phyloP scores from a whole-genome alignment of 1,284 basidiomycete genomes.

The Cutaneotrichosporon cutaneum region DNA sequence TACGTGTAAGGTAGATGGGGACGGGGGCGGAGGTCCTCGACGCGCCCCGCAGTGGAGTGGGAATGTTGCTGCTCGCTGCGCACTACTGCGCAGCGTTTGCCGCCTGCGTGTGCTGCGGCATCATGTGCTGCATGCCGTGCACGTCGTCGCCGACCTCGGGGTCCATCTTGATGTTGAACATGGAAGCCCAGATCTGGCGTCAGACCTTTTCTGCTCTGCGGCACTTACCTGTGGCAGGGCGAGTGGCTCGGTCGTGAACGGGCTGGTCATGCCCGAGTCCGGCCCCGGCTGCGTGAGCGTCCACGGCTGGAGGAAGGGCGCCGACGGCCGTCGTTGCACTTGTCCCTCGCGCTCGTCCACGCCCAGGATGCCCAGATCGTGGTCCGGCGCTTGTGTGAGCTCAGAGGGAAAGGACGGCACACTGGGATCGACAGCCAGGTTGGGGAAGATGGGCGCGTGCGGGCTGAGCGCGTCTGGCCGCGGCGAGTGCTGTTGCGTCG shows the following conservation, averaged over 20 bases:
- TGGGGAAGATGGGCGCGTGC: constrained; percentile 14
- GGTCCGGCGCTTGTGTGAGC: constrained; percentile 19
- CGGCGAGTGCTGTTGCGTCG: constrained; percentile 23
- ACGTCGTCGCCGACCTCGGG: constrained; percentile 8
- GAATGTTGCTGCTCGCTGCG: too few species aligned
- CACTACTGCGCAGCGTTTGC: constrained; percentile 3
- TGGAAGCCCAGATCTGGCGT: constrained; percentile 45
- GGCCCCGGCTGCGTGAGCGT: constrained; percentile 10
- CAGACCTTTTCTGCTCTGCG: neutral
- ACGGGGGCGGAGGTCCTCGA: too few species aligned
- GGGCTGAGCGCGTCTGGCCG: neutral
- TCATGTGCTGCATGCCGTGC: neutral
- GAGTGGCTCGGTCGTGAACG: constrained; percentile 25
- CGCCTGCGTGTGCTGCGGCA: neutral
- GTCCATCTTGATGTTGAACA: constrained; percentile 50
- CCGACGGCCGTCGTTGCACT: constrained; percentile 9
- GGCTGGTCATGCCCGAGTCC: constrained; percentile 12
- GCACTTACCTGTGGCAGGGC: constrained; percentile 29
- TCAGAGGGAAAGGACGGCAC: constrained; percentile 7
- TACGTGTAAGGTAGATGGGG: too few species aligned
- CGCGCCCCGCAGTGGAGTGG: too few species aligned
- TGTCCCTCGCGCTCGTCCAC: neutral
- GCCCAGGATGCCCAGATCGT: constrained; percentile 7
- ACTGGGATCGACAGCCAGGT: constrained; percentile 16
- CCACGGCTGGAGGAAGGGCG: constrained; percentile 26